Conservation (phyloP, 2,329 filamentous ascomycete species). For the Stagonosporopsis tanaceti region DNA sequence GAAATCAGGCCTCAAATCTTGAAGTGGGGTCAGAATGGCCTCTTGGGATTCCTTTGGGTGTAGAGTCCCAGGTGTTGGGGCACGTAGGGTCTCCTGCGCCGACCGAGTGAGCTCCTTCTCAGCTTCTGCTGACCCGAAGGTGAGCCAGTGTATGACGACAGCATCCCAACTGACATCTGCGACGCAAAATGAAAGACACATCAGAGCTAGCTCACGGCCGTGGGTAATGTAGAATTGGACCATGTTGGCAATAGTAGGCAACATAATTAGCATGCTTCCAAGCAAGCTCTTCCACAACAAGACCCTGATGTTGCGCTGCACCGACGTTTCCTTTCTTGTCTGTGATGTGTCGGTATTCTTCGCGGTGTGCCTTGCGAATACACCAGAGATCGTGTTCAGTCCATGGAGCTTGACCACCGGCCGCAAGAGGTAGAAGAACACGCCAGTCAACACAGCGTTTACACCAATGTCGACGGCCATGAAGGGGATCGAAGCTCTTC, state of each 20-base stretch:
- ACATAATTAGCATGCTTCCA: constrained; percentile 41
- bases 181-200: constrained; percentile 48
- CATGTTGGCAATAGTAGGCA: constrained; percentile 47
- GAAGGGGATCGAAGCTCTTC: constrained; percentile 39
- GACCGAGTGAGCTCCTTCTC: constrained; percentile 10
- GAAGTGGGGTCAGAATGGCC: not conserved
- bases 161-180: constrained; percentile 40
- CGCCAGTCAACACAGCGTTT: constrained; percentile 41
- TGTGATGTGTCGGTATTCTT: not conserved
- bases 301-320: constrained; percentile 21
- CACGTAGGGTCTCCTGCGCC: not conserved
- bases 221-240: constrained; percentile 35
- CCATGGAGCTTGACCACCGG: constrained; percentile 23
- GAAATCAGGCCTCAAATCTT: not conserved
- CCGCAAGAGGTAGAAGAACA: constrained; percentile 43
- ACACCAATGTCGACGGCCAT: constrained; percentile 46
- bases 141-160: constrained; percentile 23
- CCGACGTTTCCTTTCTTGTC: constrained; percentile 7
- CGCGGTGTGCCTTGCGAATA: not conserved
- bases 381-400: constrained; percentile 10
- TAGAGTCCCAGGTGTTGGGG: not conserved
- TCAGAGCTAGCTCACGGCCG: constrained; percentile 43
- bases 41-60: constrained; percentile 7
- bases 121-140: constrained; percentile 17
- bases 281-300: constrained; percentile 31